Evolutionary conservation across 2,329 filamentous ascomycete genomes (phyloP).

Genomic region (Pyrenochaeta sp.): DNA sequence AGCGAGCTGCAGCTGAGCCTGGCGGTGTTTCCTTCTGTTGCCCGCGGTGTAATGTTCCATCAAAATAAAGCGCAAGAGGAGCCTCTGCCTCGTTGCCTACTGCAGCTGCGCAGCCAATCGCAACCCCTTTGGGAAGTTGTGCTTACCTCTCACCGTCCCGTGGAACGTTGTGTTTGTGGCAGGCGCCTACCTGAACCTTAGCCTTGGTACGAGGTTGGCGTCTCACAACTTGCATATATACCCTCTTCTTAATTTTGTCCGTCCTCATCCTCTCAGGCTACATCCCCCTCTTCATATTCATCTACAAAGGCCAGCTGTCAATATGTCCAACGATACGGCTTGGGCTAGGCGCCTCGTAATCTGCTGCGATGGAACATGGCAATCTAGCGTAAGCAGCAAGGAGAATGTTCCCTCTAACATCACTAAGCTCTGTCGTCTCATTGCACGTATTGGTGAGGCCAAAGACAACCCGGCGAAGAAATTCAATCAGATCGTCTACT

Average conservation of each 20-base stretch:
- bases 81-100: constrained; percentile 1
- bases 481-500: constrained; percentile 49
- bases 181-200: constrained; percentile 2
- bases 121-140: constrained; percentile 5
- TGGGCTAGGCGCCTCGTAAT: constrained; percentile 47
- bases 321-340: constrained; percentile 28
- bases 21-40: not conserved
- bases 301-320: not conserved
- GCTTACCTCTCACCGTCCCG: constrained; percentile 9
- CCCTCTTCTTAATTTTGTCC: not conserved
- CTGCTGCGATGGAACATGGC: constrained; percentile 51
- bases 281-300: not conserved
- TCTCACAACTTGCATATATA: constrained; percentile 3
- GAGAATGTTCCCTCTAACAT: constrained; percentile 48
- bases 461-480: constrained; percentile 30
- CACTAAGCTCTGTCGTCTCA: constrained; percentile 45
- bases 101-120: not conserved
- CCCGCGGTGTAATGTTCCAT: constrained; percentile 13
- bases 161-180: constrained; percentile 2
- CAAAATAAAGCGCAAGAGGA: not conserved
- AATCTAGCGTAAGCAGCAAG: constrained; percentile 38
- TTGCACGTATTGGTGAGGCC: constrained; percentile 39
- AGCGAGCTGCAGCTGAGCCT: constrained; percentile 9
- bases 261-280: not conserved
- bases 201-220: constrained; percentile 8